A percentile compares a stretch with the other conserved stretches of the same genome.
Conservation (phyloP, 2,329 filamentous ascomycete genomes). For the Colletotrichum scovillei region DNA sequence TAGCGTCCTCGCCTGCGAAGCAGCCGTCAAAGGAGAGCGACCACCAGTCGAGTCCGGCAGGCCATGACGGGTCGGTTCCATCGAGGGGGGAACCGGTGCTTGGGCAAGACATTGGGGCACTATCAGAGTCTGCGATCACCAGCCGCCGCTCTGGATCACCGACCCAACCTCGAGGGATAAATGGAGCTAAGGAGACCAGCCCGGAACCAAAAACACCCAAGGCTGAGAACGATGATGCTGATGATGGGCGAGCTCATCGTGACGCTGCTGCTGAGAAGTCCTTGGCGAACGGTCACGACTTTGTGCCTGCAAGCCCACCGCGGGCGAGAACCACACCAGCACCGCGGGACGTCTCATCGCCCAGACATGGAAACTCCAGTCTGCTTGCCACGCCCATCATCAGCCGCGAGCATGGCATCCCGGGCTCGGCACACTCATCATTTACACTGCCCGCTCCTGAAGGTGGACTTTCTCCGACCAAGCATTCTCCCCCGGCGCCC, state of each 20-base stretch:
- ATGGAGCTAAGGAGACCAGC: background rate
- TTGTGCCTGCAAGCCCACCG: background rate
- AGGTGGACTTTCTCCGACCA: conserved; percentile 63
- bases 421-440: conserved; percentile 32
- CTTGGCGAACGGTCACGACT: background rate
- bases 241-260: background rate
- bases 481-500: conserved; percentile 59
- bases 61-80: background rate
- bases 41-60: background rate
- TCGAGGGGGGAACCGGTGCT: background rate
- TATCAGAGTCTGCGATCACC: background rate
- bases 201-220: conserved; percentile 21
- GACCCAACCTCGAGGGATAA: background rate
- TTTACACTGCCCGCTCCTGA: conserved; percentile 49
- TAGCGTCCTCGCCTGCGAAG: background rate
- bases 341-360: conserved; percentile 18
- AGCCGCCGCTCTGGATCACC: background rate
- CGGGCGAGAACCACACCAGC: conserved; percentile 18
- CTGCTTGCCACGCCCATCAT: conserved; percentile 34
- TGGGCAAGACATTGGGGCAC: background rate
- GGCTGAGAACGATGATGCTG: background rate
- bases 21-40: background rate
- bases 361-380: conserved; percentile 29
- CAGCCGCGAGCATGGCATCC: conserved; percentile 32
- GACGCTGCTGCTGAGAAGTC: background rate